Base-by-base conservation (phyloP, 352 stramenopile species). In the Globisporangium cylindrosporum region DNA sequence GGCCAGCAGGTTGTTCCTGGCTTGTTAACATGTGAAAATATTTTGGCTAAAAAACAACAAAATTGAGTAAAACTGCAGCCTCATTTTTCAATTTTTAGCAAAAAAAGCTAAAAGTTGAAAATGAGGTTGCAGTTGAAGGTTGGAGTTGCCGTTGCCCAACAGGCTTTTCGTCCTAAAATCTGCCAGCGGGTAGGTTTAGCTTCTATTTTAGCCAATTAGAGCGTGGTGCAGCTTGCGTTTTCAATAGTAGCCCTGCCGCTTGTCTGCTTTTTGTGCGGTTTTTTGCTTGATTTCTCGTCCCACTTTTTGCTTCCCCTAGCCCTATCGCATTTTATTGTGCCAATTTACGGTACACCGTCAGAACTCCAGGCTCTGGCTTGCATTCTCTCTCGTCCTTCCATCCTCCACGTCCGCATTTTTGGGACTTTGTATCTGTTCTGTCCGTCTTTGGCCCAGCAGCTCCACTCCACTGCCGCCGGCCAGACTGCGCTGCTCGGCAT, bases 211-310 rank as follows among this genome's bases (percentile, higher is more conserved):
- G 4, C 60, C 38, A 64, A 64, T 64, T 24, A 61, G 8, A 15
- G 29, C 43, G 10, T 9, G 9, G 43, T 22, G 0, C 9, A 24
- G 3, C 18, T 12, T 7, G 10, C 20, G n/a, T 20, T 65, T 22
- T 34, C 25, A 65, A 32, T 58, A 65, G 43, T 65, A 58, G 60
- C 60, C 59, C 25, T 36, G 5, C 8, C 5, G 9, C 4, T 29
- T 22, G 60, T 60, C 62, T 62, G 62, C 62, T 60, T 57, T 67
- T 68, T 62, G 20, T 54, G 62, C 63, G 10, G 27, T 9, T 49
- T 41, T 59, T 41, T 59, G 63, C 63, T 68, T 68, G 63, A 68
- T 68, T 68, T 68, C 63, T 62, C 56, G 56, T 62, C 63, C 63
- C 63, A 49, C 54, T 46, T 27, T 24, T 3, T 20, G 4, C 12